Evolutionary conservation across 1,284 basidiomycete genomes (phyloP), one percentile per base, ranked within the genome.

Genomic region (Farysia itapuensis): DNA sequence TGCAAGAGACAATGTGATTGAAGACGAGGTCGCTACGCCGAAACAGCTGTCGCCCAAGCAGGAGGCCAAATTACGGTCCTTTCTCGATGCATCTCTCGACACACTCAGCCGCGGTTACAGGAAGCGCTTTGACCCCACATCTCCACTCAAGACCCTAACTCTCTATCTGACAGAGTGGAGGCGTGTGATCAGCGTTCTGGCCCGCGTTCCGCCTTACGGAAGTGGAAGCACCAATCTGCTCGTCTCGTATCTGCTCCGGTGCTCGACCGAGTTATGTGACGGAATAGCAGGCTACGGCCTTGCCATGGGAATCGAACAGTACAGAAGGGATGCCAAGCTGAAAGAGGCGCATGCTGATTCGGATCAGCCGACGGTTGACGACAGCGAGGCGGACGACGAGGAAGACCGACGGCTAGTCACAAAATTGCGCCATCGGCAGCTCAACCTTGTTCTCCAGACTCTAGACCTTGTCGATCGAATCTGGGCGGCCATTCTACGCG

Each of bases 381-480:
- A 46, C 2, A 43, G 38, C 14, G 19, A 32, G 8, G 49, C 48
- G 13, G 50, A 60, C 39, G 39, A 47, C 25, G 46, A 54, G 38
- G 37, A 54, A 13, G 37, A 56, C 13, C 46, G 32, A 13, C 9
- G 9, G 31, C 7, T 38, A 5, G 20, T 14, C 5, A 3, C 19
- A 6, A 14, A 16, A 19, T 44, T 40, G 5, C 26, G 51, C 9
- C 41, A 54, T 4, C 41, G 40, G 11, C 57, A 64, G 49, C 61
- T 72, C 38, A 54, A 47, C 14, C 34, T 52, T 2, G 56, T 57
- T 1, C 39, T 72, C 3, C 57, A 58, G 35, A 60, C 52, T 2
- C 24, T 61, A 18, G 67, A 67, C 19, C 35, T 73, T n/a, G 37
- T 73, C 15, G 70, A 73, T 34, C 54, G 63, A 16, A 41, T 67